Evolutionary conservation across 768 basidiomycete genomes (phyloP).

Genomic region (Cystobasidium onofrii): DNA sequence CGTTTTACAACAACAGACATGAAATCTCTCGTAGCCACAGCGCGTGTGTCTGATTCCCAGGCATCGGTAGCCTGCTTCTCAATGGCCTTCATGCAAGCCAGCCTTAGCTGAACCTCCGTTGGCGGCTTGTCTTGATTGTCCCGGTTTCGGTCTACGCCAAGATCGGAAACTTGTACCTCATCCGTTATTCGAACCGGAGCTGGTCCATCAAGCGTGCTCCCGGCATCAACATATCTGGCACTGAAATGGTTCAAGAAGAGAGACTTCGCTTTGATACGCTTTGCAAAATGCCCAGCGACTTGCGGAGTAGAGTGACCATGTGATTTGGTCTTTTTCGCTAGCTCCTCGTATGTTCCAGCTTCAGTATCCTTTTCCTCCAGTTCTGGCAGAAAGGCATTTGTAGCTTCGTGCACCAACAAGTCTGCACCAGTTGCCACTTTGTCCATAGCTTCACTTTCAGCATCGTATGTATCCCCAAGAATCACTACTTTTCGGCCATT

Average conservation of each 20-base stretch:
- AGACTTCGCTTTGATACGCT: constrained; percentile 53
- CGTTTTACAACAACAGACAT: constrained; percentile 18
- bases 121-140: not conserved
- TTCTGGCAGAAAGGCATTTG: constrained; percentile 62
- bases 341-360: constrained; percentile 47
- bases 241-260: constrained; percentile 74
- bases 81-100: not conserved
- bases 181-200: not conserved
- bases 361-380: constrained; percentile 45
- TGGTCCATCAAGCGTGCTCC: not conserved
- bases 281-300: constrained; percentile 64
- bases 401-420: constrained; percentile 78
- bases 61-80: constrained; percentile 23
- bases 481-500: constrained; percentile 67
- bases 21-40: constrained; percentile 29
- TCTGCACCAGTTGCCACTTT: constrained; percentile 56
- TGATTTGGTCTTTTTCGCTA: constrained; percentile 57
- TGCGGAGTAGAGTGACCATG: constrained; percentile 70
- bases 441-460: constrained; percentile 46
- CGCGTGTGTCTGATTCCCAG: not conserved
- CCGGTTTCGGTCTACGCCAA: not conserved
- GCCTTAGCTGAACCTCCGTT: not conserved
- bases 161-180: not conserved
- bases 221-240: constrained; percentile 50
- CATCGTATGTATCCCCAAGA: constrained; percentile 68